phyloP scores from a whole-genome alignment of 192 early-diverging fungal species.

The Coemansia sp. region DNA sequence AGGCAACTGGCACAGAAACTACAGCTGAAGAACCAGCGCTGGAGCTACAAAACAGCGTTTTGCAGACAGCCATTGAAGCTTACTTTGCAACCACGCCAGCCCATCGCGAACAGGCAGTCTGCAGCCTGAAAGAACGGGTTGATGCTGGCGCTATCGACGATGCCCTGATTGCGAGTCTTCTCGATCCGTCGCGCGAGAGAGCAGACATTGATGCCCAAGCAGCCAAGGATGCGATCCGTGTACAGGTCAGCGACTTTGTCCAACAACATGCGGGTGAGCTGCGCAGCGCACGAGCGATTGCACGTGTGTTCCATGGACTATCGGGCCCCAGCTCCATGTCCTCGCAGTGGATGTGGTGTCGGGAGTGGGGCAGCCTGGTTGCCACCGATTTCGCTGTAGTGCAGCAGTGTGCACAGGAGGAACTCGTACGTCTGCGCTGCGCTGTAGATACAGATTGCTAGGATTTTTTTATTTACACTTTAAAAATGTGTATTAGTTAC shows the following conservation, averaged over 20 bases:
- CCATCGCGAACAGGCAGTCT: conserved; percentile 1
- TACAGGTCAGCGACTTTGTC: conserved; percentile 21
- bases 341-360: conserved; percentile 45
- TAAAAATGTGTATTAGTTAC: conserved; percentile 1
- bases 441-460: background rate
- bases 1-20: background rate
- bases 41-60: conserved; percentile 4
- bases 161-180: background rate
- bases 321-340: conserved; percentile 29
- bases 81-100: conserved; percentile 30
- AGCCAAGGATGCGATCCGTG: conserved; percentile 1
- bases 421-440: conserved; percentile 33
- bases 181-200: background rate
- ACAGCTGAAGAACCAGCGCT: background rate
- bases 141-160: background rate
- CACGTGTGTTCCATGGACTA: conserved; percentile 45
- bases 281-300: conserved; percentile 35
- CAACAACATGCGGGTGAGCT: conserved; percentile 22
- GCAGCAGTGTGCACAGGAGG: conserved; percentile 35
- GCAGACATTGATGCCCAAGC: background rate
- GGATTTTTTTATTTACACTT: conserved; percentile 5
- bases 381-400: conserved; percentile 32
- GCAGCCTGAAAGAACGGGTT: background rate
- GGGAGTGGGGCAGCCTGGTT: conserved; percentile 44
- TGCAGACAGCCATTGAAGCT: conserved; percentile 24